These are phyloP conservation scores for Pythium angustatum DNA, from an alignment of 352 stramenopile genomes.

Conservation along the genomic window DNA sequence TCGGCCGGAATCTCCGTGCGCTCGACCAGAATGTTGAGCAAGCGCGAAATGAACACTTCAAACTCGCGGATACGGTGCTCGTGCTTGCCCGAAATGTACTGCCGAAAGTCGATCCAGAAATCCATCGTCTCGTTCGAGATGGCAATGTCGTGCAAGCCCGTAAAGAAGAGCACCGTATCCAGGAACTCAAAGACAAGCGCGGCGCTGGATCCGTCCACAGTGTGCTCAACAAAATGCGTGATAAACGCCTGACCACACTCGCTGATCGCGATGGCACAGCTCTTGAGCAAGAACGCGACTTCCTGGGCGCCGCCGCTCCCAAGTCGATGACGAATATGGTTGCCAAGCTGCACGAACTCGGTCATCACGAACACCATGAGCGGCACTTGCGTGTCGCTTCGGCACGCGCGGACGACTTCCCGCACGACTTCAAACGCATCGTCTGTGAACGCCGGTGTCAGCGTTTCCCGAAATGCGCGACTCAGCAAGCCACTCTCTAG, in stretches of 20 bases:
- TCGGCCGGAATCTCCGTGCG: conserved; percentile 63
- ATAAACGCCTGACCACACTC: conserved; percentile 81
- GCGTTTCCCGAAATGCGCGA: conserved; percentile 58
- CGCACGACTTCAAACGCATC: conserved; percentile 61
- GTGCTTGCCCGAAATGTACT: conserved; percentile 77
- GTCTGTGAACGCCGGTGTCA: conserved; percentile 38
- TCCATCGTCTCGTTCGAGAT: conserved; percentile 81
- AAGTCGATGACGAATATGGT: conserved; percentile 49
- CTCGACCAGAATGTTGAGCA: conserved; percentile 70
- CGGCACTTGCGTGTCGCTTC: conserved; percentile 55
- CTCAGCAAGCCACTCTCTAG: conserved; percentile 64
- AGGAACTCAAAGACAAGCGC: conserved; percentile 80
- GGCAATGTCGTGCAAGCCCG: conserved; percentile 56
- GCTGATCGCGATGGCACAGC: conserved; percentile 56
- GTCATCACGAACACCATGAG: conserved; percentile 81
- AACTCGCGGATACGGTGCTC: conserved; percentile 69
- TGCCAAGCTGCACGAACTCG: conserved; percentile 73
- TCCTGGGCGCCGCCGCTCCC: conserved; percentile 27
- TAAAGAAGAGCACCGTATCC: conserved; percentile 70
- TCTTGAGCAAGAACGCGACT: conserved; percentile 47
- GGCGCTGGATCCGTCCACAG: conserved; percentile 51
- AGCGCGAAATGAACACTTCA: conserved; percentile 68
- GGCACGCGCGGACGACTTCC: conserved; percentile 68
- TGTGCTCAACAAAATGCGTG: conserved; percentile 80
- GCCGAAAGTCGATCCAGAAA: conserved; percentile 81